Percentiles rank a stretch among this genome's conserved stretches.
These are phyloP conservation scores for Amauroascus niger DNA, from an alignment of 2,329 filamentous ascomycete genomes.

Conservation along the genomic window DNA sequence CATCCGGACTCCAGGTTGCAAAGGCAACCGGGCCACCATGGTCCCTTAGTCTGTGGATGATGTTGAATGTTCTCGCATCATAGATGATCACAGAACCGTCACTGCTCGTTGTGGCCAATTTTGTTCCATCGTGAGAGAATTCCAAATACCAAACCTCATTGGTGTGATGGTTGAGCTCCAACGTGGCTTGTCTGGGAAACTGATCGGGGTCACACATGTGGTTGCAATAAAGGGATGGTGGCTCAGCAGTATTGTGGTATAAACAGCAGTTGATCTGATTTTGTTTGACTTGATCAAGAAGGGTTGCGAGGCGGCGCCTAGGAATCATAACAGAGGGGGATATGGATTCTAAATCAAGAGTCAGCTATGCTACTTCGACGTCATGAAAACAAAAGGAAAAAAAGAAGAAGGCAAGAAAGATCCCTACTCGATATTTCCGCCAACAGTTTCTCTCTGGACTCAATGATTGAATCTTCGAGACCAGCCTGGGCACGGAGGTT, in stretches of 20 bases:
- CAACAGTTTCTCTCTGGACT: conserved; percentile 64
- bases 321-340: conserved; percentile 96
- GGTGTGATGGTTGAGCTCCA: conserved; percentile 61
- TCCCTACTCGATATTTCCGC: conserved; percentile 71
- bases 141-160: conserved; percentile 87
- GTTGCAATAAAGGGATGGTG: conserved; percentile 80
- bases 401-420: neutral
- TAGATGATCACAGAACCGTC: conserved; percentile 72
- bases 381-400: neutral
- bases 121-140: conserved; percentile 79
- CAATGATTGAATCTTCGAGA: conserved; percentile 73
- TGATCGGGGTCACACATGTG: conserved; percentile 70
- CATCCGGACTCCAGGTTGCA: conserved; percentile 85
- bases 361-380: neutral
- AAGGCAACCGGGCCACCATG: conserved; percentile 67
- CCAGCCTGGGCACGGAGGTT: conserved; percentile 66
- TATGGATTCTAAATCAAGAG: conserved; percentile 59
- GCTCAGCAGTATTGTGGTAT: conserved; percentile 71
- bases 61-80: conserved; percentile 60
- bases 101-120: conserved; percentile 70
- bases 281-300: conserved; percentile 75
- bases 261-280: conserved; percentile 73
- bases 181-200: conserved; percentile 64
- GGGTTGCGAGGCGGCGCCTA: conserved; percentile 70
- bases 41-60: conserved; percentile 53